Conservation (phyloP, 208 protist genomes). For the Naegleria fowleri region DNA sequence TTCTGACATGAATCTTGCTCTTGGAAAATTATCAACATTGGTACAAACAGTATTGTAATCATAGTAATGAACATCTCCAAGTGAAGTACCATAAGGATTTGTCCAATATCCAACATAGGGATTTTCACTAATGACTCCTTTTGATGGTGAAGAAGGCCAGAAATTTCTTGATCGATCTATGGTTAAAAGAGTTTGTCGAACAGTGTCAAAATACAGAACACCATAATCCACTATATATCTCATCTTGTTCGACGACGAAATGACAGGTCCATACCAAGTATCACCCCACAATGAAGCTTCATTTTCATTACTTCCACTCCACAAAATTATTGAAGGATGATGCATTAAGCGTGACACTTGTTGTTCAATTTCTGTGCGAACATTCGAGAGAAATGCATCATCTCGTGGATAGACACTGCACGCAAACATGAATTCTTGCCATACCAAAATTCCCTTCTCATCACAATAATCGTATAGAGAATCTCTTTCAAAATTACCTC, state of each 20-base stretch:
- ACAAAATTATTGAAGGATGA: conserved; percentile 58
- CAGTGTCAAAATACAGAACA: conserved; percentile 39
- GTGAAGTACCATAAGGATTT: not conserved
- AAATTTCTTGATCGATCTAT: conserved; percentile 43
- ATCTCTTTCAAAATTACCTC: conserved; percentile 32
- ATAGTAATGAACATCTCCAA: conserved; percentile 49
- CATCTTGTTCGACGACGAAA: not conserved
- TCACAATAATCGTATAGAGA: conserved; percentile 28
- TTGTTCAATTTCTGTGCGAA: conserved; percentile 15
- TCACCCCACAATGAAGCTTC: conserved; percentile 36
- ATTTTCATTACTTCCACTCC: conserved; percentile 68
- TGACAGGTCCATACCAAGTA: not conserved
- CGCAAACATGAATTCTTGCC: conserved; percentile 38
- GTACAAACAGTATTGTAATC: conserved; percentile 40
- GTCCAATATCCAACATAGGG: conserved; percentile 28
- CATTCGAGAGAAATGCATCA: not conserved
- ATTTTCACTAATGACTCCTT: conserved; percentile 38
- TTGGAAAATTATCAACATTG: conserved; percentile 34
- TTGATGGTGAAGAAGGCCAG: conserved; percentile 45
- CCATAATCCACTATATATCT: conserved; percentile 35
- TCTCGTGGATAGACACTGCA: conserved; percentile 13
- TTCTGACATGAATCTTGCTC: conserved; percentile 52
- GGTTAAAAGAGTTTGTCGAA: conserved; percentile 21
- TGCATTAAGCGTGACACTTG: conserved; percentile 48
- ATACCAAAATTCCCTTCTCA: conserved; percentile 29